Conservation (phyloP, 805 yeast species). For the Torulaspora microellipsoides region DNA sequence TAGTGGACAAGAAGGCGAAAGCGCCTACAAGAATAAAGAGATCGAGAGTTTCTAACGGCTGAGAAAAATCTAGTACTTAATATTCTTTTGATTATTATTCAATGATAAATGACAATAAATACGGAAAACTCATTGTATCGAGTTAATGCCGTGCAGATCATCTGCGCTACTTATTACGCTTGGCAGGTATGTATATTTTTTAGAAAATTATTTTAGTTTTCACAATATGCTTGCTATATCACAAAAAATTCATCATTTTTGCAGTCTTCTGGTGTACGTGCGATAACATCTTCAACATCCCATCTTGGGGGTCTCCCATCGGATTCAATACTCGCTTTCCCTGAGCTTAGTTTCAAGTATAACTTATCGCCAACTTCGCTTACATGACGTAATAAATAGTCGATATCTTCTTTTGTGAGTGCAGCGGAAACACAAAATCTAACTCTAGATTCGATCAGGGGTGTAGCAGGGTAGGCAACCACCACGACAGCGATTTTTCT, state of each 20-base stretch:
- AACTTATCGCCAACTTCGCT: conserved; percentile 74
- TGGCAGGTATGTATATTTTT: not conserved
- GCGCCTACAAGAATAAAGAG: too few relatives aligned
- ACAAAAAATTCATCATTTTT: conserved; percentile 38
- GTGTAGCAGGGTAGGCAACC: conserved; percentile 98
- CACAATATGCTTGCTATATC: conserved; percentile 5
- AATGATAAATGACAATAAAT: too few relatives aligned
- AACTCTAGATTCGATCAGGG: conserved; percentile 81
- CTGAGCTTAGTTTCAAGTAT: conserved; percentile 71
- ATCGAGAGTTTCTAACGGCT: too few relatives aligned
- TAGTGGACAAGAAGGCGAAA: too few relatives aligned
- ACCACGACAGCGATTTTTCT: conserved; percentile 88
- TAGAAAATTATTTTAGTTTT: not conserved
- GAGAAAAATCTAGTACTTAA: too few relatives aligned
- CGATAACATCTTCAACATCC: conserved; percentile 73
- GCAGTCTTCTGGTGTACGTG: conserved; percentile 64
- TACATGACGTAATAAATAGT: conserved; percentile 63
- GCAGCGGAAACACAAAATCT: conserved; percentile 91
- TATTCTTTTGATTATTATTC: too few relatives aligned
- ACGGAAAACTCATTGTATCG: too few relatives aligned
- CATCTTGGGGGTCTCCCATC: conserved; percentile 71
- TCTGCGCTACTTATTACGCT: too few relatives aligned
- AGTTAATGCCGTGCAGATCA: too few relatives aligned
- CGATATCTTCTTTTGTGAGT: conserved; percentile 90
- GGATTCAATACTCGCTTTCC: conserved; percentile 58